phyloP scores from a whole-genome alignment of 140 eudicot species.

The Flaveria floridana region DNA sequence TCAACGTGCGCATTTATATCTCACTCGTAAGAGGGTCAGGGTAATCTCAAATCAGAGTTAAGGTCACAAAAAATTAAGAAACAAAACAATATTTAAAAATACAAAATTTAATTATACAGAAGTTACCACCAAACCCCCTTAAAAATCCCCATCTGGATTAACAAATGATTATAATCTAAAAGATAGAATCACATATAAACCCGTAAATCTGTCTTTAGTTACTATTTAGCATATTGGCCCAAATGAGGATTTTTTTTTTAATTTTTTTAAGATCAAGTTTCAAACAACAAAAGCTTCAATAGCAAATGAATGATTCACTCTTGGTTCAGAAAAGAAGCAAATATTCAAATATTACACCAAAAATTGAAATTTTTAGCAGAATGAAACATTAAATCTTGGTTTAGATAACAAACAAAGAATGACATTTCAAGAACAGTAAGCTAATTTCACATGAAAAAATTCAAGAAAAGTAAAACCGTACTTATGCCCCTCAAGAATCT shows the following conservation, averaged over 20 bases:
- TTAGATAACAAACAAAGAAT: slow-evolving; percentile 11
- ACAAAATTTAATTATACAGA: not conserved
- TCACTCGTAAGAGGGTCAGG: not conserved
- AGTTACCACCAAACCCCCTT: not conserved
- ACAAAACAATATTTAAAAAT: slow-evolving; percentile 1
- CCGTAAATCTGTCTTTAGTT: not conserved
- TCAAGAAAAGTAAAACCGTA: slow-evolving; percentile 36
- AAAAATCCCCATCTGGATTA: slow-evolving; percentile 7
- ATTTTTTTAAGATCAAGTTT: not conserved
- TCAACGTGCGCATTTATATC: not conserved
- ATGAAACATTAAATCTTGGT: not conserved
- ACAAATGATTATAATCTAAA: not conserved
- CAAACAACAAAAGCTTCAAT: not conserved
- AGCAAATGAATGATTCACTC: not conserved
- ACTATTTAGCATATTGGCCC: not conserved
- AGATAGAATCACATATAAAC: not conserved
- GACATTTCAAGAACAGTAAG: slow-evolving; percentile 21
- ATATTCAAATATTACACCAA: not conserved
- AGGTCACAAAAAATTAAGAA: not conserved
- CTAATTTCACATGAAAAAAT: not conserved
- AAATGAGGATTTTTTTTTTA: not conserved
- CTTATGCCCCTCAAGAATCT: slow-evolving; percentile 17
- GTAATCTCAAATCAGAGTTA: not conserved
- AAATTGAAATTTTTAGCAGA: too few species aligned
- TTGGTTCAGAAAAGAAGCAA: not conserved